Evolutionary conservation across 2,329 filamentous ascomycete species (phyloP), one percentile per base, ranked within the genome.

Genomic region (Amesomyces nigricolor): DNA sequence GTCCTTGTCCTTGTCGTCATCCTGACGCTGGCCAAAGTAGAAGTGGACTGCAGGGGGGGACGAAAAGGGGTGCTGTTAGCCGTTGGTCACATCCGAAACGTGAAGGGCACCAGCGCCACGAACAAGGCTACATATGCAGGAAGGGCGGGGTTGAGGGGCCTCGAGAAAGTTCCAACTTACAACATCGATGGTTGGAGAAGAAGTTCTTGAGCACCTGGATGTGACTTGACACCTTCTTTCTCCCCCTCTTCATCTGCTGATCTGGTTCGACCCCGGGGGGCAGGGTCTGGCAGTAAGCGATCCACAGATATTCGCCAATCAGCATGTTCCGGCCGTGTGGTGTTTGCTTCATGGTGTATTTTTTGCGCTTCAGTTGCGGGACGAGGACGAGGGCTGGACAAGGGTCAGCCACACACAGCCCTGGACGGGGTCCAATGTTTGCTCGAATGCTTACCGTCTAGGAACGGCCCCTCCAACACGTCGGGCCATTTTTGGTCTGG

Each of bases 141-240:
- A 17, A 42, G 22, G 43, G 22, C 9, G 5, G 38, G 22, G 16
- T 14, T 4, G n/a, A 8, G 10, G 6, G 38, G 40, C 43, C 16
- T 17, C 22, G 46, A 29, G 43, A 53, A 45, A 39, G 13, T 16
- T 32, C 7, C 45, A 26, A 74, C 82, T 78, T 72, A 86, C 83
- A 86, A 67, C 80, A 82, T 43, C 80, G 77, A 59, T 86, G 74
- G 53, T 80, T 78, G 53, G 78, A 75, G 61, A 87, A 81, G 66
- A 86, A 85, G 50, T 80, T 81, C 71, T 87, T 87, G 53, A 87
- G 72, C 13, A 88, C 84, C 66, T 88, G 84, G 65, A 87, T 87
- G 64, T 87, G 84, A 65, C 83, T 87, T 2, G 83, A 87, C 5
- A 87, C 82, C 64, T 86, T 83, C 67, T 87, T 87, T 54, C 82